Evolutionary conservation across 768 basidiomycete genomes (phyloP).

Genomic region (Lactarius psammicola): DNA sequence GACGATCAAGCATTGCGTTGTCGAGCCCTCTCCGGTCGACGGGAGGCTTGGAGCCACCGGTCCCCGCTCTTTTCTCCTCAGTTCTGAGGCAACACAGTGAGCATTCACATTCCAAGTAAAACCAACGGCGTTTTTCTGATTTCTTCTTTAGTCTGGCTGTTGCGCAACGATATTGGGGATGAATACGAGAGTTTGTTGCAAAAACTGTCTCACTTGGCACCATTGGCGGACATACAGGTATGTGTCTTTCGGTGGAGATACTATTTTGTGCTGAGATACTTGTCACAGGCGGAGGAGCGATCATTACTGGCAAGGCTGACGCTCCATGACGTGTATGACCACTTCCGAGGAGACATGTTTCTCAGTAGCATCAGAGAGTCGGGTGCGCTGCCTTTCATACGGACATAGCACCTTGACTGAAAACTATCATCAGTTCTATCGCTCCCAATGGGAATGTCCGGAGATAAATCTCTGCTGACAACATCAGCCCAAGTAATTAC

Average conservation of each 20-base stretch:
- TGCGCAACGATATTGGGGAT: constrained; percentile 55
- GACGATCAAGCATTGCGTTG: constrained; percentile 25
- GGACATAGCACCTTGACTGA: neutral
- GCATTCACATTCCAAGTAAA: constrained; percentile 32
- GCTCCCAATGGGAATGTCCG: constrained; percentile 74
- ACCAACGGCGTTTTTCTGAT: constrained; percentile 15
- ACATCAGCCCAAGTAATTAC: constrained; percentile 58
- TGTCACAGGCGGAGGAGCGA: constrained; percentile 66
- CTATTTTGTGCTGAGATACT: neutral
- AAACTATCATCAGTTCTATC: constrained; percentile 59
- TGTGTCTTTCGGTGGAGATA: constrained; percentile 11
- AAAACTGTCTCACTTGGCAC: constrained; percentile 54
- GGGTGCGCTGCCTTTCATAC: constrained; percentile 48
- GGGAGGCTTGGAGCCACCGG: constrained; percentile 45
- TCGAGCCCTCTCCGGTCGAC: constrained; percentile 5
- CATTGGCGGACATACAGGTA: constrained; percentile 59
- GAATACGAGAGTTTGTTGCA: constrained; percentile 55
- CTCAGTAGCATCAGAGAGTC: constrained; percentile 89
- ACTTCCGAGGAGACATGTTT: constrained; percentile 84
- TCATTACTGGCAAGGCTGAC: constrained; percentile 75
- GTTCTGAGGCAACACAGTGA: constrained; percentile 68
- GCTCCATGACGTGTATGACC: constrained; percentile 71
- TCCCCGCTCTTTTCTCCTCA: constrained; percentile 58
- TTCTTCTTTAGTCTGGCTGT: constrained; percentile 55
- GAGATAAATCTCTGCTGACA: constrained; percentile 40